Conservation (phyloP, 352 stramenopile genomes). For the Pythium scleroteichum region DNA sequence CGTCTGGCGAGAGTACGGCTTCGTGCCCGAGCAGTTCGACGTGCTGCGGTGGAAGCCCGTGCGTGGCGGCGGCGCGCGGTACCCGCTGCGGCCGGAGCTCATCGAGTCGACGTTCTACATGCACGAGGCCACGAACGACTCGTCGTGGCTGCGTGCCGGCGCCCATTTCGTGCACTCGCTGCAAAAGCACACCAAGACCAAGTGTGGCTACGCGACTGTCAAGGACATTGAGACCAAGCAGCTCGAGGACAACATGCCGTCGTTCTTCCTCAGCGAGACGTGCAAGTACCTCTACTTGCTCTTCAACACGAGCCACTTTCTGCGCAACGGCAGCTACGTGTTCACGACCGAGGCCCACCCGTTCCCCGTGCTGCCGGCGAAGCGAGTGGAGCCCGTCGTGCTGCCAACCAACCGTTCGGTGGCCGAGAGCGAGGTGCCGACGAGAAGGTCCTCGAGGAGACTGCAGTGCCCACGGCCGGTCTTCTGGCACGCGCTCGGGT, state of each 20-base stretch:
- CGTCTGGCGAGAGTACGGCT: slow-evolving; percentile 94
- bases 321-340: slow-evolving; percentile 89
- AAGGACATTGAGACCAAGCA: slow-evolving; percentile 82
- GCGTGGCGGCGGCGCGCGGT: slow-evolving; percentile 58
- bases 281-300: slow-evolving; percentile 99
- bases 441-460: slow-evolving; percentile 13
- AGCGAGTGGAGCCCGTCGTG: slow-evolving; percentile 35
- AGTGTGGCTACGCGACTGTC: slow-evolving; percentile 93
- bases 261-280: slow-evolving; percentile 99
- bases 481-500: slow-evolving; percentile 61
- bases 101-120: slow-evolving; percentile 97
- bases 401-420: slow-evolving; percentile 32
- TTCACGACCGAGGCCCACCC: slow-evolving; percentile 98
- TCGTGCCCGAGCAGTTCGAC: slow-evolving; percentile 97
- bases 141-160: slow-evolving; percentile 78
- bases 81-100: slow-evolving; percentile 97
- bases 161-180: slow-evolving; percentile 84
- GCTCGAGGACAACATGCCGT: slow-evolving; percentile 97
- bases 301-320: slow-evolving; percentile 91
- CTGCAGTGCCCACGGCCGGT: slow-evolving; percentile 33
- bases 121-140: slow-evolving; percentile 88
- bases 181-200: slow-evolving; percentile 89
- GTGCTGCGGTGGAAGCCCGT: slow-evolving; percentile 78
- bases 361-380: slow-evolving; percentile 76
- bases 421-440: neutral